Evolutionary conservation across 1,284 basidiomycete species (phyloP).

Genomic region (Tremellales sp.): DNA sequence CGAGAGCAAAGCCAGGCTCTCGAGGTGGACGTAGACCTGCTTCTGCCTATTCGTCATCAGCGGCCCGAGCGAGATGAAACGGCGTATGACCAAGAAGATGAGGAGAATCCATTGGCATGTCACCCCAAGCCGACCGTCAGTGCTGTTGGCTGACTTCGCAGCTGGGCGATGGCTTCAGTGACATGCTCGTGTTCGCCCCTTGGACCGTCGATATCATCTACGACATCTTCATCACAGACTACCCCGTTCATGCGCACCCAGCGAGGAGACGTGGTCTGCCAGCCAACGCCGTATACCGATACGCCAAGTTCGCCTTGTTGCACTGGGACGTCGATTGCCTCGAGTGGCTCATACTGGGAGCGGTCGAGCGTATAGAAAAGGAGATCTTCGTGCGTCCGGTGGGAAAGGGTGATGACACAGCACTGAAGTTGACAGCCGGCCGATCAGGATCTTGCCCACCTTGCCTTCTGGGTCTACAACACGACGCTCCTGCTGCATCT

Average conservation of each 20-base stretch:
- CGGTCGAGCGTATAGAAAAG: constrained; percentile 87
- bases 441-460: constrained; percentile 74
- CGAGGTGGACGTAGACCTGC: constrained; percentile 27
- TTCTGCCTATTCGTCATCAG: no score
- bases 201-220: constrained; percentile 70
- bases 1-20: constrained; percentile 48
- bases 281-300: constrained; percentile 74
- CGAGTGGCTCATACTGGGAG: constrained; percentile 84
- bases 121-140: no score
- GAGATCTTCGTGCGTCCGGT: constrained; percentile 71
- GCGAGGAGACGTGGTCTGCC: constrained; percentile 66
- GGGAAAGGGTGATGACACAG: not conserved
- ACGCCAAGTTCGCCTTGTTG: constrained; percentile 80
- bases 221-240: constrained; percentile 71
- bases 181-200: constrained; percentile 82
- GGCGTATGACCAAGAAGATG: constrained; percentile 33
- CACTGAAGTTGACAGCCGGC: constrained; percentile 56
- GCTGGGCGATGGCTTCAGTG: constrained; percentile 6
- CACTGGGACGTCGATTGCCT: constrained; percentile 83
- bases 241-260: constrained; percentile 52
- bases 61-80: no score
- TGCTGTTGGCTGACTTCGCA: no score
- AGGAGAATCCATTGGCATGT: no score
- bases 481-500: constrained; percentile 84
- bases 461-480: constrained; percentile 95